Percentiles rank a stretch among this genome's conserved stretches.
Conservation (phyloP, 352 stramenopile species). For the Phytopythium helicoides region DNA sequence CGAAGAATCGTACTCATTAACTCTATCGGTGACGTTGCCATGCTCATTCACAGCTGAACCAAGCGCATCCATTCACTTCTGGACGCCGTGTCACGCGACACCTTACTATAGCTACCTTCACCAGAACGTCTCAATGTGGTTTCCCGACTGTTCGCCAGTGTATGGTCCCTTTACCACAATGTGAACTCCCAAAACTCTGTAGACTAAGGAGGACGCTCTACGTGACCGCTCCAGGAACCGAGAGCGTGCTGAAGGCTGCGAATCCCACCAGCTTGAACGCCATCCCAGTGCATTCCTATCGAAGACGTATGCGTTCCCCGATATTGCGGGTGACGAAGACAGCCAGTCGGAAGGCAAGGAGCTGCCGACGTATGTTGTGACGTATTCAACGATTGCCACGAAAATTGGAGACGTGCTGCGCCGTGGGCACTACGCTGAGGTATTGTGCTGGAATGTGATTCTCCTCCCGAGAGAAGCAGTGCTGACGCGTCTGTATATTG, state of each 20-base stretch:
- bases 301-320: slow-evolving; percentile 50
- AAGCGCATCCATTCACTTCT: slow-evolving; percentile 74
- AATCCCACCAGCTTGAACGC: slow-evolving; percentile 65
- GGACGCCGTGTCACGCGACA: slow-evolving; percentile 81
- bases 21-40: background rate
- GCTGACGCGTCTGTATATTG: too few species aligned
- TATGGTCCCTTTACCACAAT: slow-evolving; percentile 22
- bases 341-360: slow-evolving; percentile 18
- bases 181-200: background rate
- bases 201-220: slow-evolving; percentile 1
- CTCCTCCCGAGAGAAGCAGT: background rate
- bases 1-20: background rate
- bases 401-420: slow-evolving; percentile 51
- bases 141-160: slow-evolving; percentile 78
- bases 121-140: slow-evolving; percentile 82
- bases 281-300: slow-evolving; percentile 50
- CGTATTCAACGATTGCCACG: slow-evolving; percentile 50
- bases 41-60: slow-evolving; percentile 21
- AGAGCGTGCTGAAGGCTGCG: slow-evolving; percentile 46
- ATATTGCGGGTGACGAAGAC: slow-evolving; percentile 10
- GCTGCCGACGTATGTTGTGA: slow-evolving; percentile 64
- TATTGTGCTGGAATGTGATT: slow-evolving; percentile 7
- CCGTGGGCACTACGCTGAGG: slow-evolving; percentile 44
- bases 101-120: slow-evolving; percentile 89
- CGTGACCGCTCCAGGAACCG: slow-evolving; percentile 47